Evolutionary conservation across 2,329 filamentous ascomycete species (phyloP).

Genomic region (Ophiostoma australiae): DNA sequence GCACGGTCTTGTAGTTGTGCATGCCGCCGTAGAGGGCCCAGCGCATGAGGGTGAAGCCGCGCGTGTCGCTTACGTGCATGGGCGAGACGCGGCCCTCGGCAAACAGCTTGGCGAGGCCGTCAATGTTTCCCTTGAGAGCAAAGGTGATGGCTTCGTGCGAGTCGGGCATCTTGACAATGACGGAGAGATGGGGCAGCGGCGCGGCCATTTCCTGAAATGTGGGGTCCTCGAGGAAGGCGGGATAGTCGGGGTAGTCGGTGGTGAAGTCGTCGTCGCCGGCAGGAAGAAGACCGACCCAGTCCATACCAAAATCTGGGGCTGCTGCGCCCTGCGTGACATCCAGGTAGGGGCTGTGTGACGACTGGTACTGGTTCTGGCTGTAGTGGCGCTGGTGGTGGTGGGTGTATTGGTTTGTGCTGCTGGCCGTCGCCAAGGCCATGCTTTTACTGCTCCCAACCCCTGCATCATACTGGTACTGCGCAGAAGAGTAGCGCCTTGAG

Average conservation of each 20-base stretch:
- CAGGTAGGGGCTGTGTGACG: not conserved
- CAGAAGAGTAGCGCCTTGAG: not conserved
- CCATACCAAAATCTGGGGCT: not conserved
- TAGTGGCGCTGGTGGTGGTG: not conserved
- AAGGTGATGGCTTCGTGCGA: not conserved
- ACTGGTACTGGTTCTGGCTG: not conserved
- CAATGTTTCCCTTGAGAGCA: not conserved
- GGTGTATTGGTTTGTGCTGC: not conserved
- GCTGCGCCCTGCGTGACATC: not conserved
- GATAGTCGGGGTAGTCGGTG: not conserved
- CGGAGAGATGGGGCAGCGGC: not conserved
- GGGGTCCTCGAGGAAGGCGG: not conserved
- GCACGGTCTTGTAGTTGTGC: constrained; percentile 2
- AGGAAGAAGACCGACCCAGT: not conserved
- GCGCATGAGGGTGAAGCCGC: constrained; percentile 8
- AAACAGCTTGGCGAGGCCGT: not conserved
- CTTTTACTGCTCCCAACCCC: not conserved
- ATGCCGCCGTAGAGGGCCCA: constrained; percentile 8
- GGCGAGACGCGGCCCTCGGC: not conserved
- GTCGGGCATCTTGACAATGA: not conserved
- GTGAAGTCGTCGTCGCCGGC: not conserved
- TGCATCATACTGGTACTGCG: not conserved
- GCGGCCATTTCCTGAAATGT: not conserved
- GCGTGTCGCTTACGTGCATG: not conserved
- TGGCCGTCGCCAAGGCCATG: not conserved